Evolutionary conservation across 345 rosid species (phyloP), one percentile per base, ranked within the genome.

Genomic region (Triadica sebifera): DNA sequence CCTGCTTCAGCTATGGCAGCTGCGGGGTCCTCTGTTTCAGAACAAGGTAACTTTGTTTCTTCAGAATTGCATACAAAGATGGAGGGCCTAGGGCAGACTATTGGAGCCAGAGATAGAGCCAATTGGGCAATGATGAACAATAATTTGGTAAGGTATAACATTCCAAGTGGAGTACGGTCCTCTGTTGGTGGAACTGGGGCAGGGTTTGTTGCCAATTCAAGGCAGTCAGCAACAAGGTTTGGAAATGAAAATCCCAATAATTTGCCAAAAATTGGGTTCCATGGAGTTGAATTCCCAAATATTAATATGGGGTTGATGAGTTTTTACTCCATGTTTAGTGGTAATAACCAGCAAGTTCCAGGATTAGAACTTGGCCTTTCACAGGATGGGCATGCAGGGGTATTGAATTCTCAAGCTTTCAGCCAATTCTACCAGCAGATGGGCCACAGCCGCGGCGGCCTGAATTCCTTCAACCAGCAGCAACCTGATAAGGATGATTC

Each of bases 1-100:
- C 98, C 98, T 0, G 96, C 98, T 16, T 92, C 98, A 24, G 98
- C 97, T 80, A 81, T 92, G 67, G 89, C 89, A 20, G 81, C 90
- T n/a, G 86, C 90, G 65, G 89, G 84, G 58, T 81, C 82, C 63
- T 86, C 94, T 75, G 75, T 91, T 52, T 80, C 82, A 6, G 67
- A 69, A 29, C 82, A 79, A 70, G 73, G 76, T 58, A 65, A 17
- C 74, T 75, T 76, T 59, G 82, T 70, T 52, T 70, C 91, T 78
- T 29, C 34, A 29, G 34, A 1, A 29, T 29, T 29, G 34, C 91
- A 89, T 62, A 88, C 84, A 82, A 90, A 91, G 76, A 70, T 84
- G 41, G 91, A 83, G 56, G 88, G 83, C 20, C 74, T 87, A 71
- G 91, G 85, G 8, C 70, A 34, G 1, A 59, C 8, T 16, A 38